Conservation (phyloP, 805 yeast species). For the Candida nitratophila region DNA sequence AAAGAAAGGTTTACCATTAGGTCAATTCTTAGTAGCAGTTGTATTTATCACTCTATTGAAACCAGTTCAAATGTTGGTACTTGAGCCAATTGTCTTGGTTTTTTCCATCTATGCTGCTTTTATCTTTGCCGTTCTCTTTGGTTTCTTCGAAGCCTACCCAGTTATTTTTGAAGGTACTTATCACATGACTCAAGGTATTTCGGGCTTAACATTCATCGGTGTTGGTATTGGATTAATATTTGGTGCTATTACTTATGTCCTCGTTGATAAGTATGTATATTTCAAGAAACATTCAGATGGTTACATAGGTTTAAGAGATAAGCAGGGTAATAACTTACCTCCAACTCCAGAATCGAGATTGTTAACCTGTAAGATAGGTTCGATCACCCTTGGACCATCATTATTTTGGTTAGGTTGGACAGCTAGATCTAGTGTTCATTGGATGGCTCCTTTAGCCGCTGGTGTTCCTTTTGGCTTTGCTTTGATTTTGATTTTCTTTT, state of each 20-base stretch:
- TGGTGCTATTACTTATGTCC: conserved; percentile 47
- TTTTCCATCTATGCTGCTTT: conserved; percentile 67
- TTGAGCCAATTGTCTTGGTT: conserved; percentile 69
- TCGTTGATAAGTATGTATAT: conserved; percentile 39
- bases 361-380: conserved; percentile 58
- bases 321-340: conserved; percentile 45
- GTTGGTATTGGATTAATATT: conserved; percentile 60
- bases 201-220: conserved; percentile 66
- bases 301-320: conserved; percentile 47
- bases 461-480: conserved; percentile 80
- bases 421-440: conserved; percentile 50
- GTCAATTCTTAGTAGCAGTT: conserved; percentile 36
- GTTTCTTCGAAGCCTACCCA: conserved; percentile 76
- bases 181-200: conserved; percentile 48
- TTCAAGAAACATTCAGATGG: conserved; percentile 60
- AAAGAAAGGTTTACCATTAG: conserved; percentile 27
- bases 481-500: conserved; percentile 61
- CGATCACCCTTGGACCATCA: conserved; percentile 56
- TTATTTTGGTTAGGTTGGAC: conserved; percentile 85
- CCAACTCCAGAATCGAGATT: conserved; percentile 58
- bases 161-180: conserved; percentile 64
- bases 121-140: conserved; percentile 70
- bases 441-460: conserved; percentile 71
- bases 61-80: conserved; percentile 61
- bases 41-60: conserved; percentile 46